These are phyloP conservation scores for Tricladium varicosporioides DNA, from an alignment of 2,329 filamentous ascomycete species.

Conservation along the genomic window DNA sequence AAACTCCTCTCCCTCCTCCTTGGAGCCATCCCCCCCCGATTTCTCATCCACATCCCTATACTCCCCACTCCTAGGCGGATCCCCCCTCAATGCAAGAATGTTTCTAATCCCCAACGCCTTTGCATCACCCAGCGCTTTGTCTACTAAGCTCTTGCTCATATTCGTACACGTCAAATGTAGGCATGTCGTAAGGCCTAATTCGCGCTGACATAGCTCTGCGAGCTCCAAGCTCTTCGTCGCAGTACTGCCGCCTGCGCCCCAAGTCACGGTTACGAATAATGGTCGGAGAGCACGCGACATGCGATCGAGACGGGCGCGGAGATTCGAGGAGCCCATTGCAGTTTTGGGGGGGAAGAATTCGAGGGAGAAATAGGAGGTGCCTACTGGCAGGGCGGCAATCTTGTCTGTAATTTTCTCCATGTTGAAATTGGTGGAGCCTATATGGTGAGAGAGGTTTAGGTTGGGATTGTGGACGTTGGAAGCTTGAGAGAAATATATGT, in stretches of 20 bases:
- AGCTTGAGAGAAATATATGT: slow-evolving; percentile 34
- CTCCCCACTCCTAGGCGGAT: slow-evolving; percentile 85
- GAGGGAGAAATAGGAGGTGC: slow-evolving; percentile 87
- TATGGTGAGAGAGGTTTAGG: no score
- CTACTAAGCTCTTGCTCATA: slow-evolving; percentile 84
- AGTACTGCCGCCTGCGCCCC: slow-evolving; percentile 94
- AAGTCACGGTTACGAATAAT: slow-evolving; percentile 95
- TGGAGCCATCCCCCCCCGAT: slow-evolving; percentile 48
- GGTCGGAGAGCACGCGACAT: slow-evolving; percentile 91
- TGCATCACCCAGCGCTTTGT: slow-evolving; percentile 86
- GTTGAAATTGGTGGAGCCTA: neutral
- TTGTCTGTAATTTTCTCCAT: slow-evolving; percentile 88
- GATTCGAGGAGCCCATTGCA: slow-evolving; percentile 89
- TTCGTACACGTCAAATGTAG: slow-evolving; percentile 97
- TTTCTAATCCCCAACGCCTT: slow-evolving; percentile 90
- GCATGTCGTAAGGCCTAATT: slow-evolving; percentile 89
- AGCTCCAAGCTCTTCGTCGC: slow-evolving; percentile 88
- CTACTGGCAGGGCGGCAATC: slow-evolving; percentile 82
- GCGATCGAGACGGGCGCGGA: slow-evolving; percentile 87
- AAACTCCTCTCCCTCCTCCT: slow-evolving; percentile 68
- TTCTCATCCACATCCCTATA: slow-evolving; percentile 67
- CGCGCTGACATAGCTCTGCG: slow-evolving; percentile 90
- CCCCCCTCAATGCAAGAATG: slow-evolving; percentile 86
- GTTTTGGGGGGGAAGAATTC: slow-evolving; percentile 99
- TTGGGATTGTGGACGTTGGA: slow-evolving; percentile 29